Evolutionary conservation across 2,329 filamentous ascomycete species (phyloP), one percentile per base, ranked within the genome.

Genomic region (Paraphaeosphaeria minitans): DNA sequence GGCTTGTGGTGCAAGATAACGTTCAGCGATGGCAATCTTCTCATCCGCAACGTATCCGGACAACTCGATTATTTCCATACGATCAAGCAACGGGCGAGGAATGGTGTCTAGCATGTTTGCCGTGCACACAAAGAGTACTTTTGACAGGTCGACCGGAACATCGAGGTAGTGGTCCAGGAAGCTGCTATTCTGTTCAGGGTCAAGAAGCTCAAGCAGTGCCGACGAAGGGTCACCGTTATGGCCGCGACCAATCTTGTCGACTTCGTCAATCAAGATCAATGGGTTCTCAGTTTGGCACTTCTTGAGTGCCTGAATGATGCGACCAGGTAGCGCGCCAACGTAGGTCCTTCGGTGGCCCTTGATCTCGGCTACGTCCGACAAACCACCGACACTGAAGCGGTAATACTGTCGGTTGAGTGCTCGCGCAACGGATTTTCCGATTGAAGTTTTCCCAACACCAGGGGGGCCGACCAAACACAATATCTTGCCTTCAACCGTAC

Each of bases 101-200:
- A 99, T 99, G 0, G 95, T 99, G 71, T 99, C 95, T 0, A 93
- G 97, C 89, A 98, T 96, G 77, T 99, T 99, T 59, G 95, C 95
- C 14, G 95, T 99, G 83, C 95, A 99, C 43, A 99, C 95, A 74
- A 99, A 99, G 22, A 99, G 84, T 2, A 99, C 95, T 80, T 98
- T 98, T 52, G 93, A 97, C 52, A 99, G 83, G 74, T 99, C 95
- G 6, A 99, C 94, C 0, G 95, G 95, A 0, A 99, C 93, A 76
- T 99, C 95, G 86, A 99, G 92, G 80, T 99, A 99, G 77, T 99
- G 95, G 69, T 99, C 95, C 63, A 99, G 79, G 85, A 99, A 99
- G 24, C 93, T 97, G 74, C 84, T 93, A 80, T 99, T 99, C 76
- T 99, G 95, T 78, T 99, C 95, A 0, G 95, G 95, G 67, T 99